Conservation (phyloP, 2,329 filamentous ascomycete genomes). For the Sporothrix protearum region DNA sequence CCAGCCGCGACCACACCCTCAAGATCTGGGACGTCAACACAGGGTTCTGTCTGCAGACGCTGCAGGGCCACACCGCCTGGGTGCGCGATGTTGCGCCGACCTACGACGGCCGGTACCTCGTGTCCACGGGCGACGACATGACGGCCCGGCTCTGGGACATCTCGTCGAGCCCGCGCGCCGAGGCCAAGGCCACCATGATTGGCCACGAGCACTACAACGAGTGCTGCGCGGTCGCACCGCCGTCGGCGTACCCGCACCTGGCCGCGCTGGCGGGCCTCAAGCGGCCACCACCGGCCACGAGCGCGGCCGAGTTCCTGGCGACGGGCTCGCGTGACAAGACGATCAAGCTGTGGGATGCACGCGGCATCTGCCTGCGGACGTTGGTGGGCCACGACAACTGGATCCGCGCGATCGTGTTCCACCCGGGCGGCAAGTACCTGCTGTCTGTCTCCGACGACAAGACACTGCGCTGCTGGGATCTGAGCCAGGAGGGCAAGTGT, state of each 20-base stretch:
- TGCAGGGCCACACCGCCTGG: constrained; percentile 82
- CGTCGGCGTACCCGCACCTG: constrained; percentile 72
- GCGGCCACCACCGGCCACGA: constrained; percentile 70
- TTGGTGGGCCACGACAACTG: constrained; percentile 90
- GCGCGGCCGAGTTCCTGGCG: constrained; percentile 80
- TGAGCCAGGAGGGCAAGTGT: constrained; percentile 83
- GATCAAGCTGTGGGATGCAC: constrained; percentile 82
- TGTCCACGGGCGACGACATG: constrained; percentile 80
- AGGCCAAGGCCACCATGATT: constrained; percentile 73
- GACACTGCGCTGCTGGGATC: constrained; percentile 89
- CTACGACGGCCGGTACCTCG: constrained; percentile 74
- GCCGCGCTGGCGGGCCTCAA: constrained; percentile 76
- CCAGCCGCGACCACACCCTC: constrained; percentile 78
- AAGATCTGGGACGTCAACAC: constrained; percentile 92
- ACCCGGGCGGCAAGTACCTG: constrained; percentile 87
- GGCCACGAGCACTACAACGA: constrained; percentile 85
- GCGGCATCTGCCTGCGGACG: constrained; percentile 80
- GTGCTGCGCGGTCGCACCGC: constrained; percentile 82
- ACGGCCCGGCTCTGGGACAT: constrained; percentile 84
- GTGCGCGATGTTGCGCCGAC: constrained; percentile 85
- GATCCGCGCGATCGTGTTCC: constrained; percentile 82
- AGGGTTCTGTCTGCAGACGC: constrained; percentile 87
- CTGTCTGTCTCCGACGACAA: constrained; percentile 86
- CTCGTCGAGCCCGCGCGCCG: constrained; percentile 57
- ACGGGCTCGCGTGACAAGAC: constrained; percentile 88